These are phyloP conservation scores for Phalaenopsis aphrodite DNA, from an alignment of 106 monocot genomes.

Conservation along the genomic window DNA sequence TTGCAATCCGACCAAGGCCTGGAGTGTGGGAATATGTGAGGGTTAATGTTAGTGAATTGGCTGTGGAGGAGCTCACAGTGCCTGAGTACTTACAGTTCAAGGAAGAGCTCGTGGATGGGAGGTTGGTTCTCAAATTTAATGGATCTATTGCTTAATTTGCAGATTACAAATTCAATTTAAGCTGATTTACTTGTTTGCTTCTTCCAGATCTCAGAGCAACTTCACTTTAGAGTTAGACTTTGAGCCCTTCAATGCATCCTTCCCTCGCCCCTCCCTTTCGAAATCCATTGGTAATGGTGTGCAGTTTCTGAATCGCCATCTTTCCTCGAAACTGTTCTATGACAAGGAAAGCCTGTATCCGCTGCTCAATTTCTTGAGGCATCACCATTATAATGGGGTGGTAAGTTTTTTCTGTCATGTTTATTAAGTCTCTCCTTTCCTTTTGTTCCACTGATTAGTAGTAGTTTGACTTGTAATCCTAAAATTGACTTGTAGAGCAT, in stretches of 20 bases:
- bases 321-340: slow-evolving; percentile 89
- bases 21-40: slow-evolving; percentile 67
- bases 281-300: slow-evolving; percentile 99
- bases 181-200: background rate
- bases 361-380: slow-evolving; percentile 74
- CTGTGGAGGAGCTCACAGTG: slow-evolving; percentile 41
- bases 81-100: slow-evolving; percentile 63
- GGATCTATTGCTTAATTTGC: background rate
- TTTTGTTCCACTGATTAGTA: background rate
- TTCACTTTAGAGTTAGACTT: slow-evolving; percentile 28
- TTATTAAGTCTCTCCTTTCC: background rate
- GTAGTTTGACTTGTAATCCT: background rate
- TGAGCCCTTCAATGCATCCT: slow-evolving; percentile 97
- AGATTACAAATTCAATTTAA: background rate
- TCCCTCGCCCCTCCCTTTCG: slow-evolving; percentile 77
- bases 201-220: slow-evolving; percentile 19
- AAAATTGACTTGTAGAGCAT: slow-evolving; percentile 34
- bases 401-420: slow-evolving; percentile 24
- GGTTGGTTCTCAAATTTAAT: slow-evolving; percentile 13
- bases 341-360: slow-evolving; percentile 96
- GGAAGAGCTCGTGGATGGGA: slow-evolving; percentile 55
- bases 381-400: slow-evolving; percentile 93
- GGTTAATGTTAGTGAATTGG: slow-evolving; percentile 40
- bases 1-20: slow-evolving; percentile 57
- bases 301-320: slow-evolving; percentile 95